phyloP scores from a whole-genome alignment of 805 yeast species.

The Candida piceae region DNA sequence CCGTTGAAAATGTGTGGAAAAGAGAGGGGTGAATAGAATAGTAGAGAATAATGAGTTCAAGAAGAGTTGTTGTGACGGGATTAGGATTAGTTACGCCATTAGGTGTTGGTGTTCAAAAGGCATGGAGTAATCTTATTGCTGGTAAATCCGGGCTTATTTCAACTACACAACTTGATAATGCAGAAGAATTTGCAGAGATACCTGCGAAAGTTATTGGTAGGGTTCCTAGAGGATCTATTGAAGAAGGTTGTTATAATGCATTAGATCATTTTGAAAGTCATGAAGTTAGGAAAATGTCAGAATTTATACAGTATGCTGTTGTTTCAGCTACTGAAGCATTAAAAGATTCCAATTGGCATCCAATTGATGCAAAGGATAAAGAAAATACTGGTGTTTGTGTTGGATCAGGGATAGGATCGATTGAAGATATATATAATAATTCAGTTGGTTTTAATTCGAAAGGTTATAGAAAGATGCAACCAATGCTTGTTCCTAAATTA shows the following conservation, averaged over 20 bases:
- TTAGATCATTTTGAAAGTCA: slow-evolving; percentile 42
- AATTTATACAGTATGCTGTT: slow-evolving; percentile 73
- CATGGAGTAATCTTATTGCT: slow-evolving; percentile 51
- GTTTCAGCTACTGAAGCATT: slow-evolving; percentile 77
- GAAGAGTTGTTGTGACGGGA: slow-evolving; percentile 88
- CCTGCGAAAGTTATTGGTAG: slow-evolving; percentile 75
- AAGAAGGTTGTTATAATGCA: slow-evolving; percentile 48
- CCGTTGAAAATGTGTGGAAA: too few relatives aligned
- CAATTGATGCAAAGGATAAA: slow-evolving; percentile 32
- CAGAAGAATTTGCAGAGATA: slow-evolving; percentile 44
- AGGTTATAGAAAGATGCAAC: slow-evolving; percentile 72
- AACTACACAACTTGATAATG: slow-evolving; percentile 39
- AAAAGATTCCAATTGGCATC: slow-evolving; percentile 53
- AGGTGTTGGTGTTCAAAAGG: slow-evolving; percentile 57
- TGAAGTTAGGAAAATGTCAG: slow-evolving; percentile 60
- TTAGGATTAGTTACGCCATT: slow-evolving; percentile 82
- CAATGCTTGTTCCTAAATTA: slow-evolving; percentile 79
- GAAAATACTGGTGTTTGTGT: slow-evolving; percentile 66
- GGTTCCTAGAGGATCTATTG: slow-evolving; percentile 42
- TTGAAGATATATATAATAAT: slow-evolving; percentile 66
- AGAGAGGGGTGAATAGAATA: not conserved
- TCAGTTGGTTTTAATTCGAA: slow-evolving; percentile 41
- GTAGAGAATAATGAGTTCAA: slow-evolving; percentile 10
- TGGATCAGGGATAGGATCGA: slow-evolving; percentile 91
- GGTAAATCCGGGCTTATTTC: slow-evolving; percentile 57